These are phyloP conservation scores for Dothistroma septosporum DNA, from an alignment of 2,329 filamentous ascomycete species.

Conservation along the genomic window DNA sequence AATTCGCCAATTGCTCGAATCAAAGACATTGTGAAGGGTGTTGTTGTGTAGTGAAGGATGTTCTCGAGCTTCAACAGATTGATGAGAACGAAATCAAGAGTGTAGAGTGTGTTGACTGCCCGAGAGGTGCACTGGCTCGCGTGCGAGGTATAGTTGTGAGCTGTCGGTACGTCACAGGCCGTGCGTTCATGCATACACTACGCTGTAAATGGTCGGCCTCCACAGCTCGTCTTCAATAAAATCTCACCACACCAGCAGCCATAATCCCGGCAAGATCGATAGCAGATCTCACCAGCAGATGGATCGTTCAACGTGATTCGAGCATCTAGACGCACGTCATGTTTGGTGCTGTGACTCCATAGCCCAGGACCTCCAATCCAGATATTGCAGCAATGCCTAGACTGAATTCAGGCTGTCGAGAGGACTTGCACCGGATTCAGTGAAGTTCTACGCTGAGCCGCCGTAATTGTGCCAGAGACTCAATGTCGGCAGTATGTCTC, in stretches of 20 bases:
- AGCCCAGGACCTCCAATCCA: too few relatives aligned
- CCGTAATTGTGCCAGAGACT: neutral
- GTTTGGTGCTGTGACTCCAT: neutral
- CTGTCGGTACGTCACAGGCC: neutral
- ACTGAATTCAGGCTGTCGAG: neutral
- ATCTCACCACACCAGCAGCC: neutral
- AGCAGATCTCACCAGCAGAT: neutral
- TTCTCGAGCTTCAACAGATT: neutral
- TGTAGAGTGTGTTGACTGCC: neutral
- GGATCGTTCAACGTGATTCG: neutral
- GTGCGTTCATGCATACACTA: neutral
- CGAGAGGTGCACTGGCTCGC: neutral
- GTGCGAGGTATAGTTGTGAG: neutral
- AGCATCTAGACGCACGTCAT: neutral
- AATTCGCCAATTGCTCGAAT: conserved; percentile 3
- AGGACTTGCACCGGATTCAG: neutral
- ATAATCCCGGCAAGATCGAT: neutral
- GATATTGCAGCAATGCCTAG: too few relatives aligned
- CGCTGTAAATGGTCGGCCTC: neutral
- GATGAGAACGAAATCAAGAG: neutral
- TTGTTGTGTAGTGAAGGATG: neutral
- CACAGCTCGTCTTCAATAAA: neutral
- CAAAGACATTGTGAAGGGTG: conserved; percentile 1
- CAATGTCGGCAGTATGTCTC: neutral
- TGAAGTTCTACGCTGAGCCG: neutral